Evolutionary conservation across 129 eudicot genomes (phyloP), one percentile per base, ranked within the genome.

Genomic region (Dittrichia graveolens): DNA sequence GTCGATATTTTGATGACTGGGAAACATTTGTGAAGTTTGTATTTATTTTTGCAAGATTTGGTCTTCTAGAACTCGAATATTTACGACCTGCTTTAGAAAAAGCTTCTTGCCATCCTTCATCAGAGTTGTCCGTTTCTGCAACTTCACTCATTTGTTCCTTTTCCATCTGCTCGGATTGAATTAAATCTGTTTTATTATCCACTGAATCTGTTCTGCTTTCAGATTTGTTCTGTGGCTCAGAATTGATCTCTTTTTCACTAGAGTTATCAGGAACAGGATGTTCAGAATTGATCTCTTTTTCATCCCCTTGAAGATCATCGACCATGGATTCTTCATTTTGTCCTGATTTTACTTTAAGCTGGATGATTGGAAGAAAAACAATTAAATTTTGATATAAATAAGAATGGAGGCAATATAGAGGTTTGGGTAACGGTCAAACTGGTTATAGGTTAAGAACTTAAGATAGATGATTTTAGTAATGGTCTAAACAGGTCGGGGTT

Each of bases 81-180:
- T 90, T 93, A 56, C 95, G 95, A 8, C 86, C 88, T 73, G 75
- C 75, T 79, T 87, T 93, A 3, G 96, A 87, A 31, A 85, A 65
- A 82, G 96, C 96, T 80, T 93, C 98, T 79, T 90, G 98, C 98
- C 98, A 93, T 77, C 98, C 98, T 86, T 93, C 98, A 38, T 90
- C 96, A 2, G 90, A 90, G 45, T 74, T 74, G n/a, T 87, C 91
- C 10, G 61, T 84, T 52, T 82, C 80, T 53, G 53, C 81, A 58
- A 49, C 40, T 41, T 78, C 85, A 71, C 64, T 78, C 7, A 16
- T 75, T 77, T 75, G 83, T 34, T 66, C 75, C 75, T 52, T 57
- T 47, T 59, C 67, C 7, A 48, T 62, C 69, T 53, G 67, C 14
- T 82, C 87, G 45, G 76, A 43, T 67, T 70, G 80, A 65, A 60